These are phyloP conservation scores for Plasmodium cynomolgi DNA, from an alignment of 169 alveolate genomes.

Conservation along the genomic window DNA sequence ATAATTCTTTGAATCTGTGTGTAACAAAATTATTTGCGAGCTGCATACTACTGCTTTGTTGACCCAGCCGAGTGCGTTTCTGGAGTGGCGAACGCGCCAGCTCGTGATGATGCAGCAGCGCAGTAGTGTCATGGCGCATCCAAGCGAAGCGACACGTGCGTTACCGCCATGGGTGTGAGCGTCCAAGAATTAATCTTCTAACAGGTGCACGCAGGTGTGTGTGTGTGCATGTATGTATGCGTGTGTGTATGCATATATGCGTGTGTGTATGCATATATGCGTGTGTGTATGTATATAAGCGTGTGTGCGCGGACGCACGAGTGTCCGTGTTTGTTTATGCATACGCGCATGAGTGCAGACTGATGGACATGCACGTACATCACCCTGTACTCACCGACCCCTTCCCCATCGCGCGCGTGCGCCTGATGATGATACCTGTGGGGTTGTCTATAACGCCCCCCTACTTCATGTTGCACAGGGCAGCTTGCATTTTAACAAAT, in stretches of 20 bases:
- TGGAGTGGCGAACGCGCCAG: neutral
- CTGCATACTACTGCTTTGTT: neutral
- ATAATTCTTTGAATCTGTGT: constrained; percentile 4
- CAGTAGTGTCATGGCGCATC: neutral
- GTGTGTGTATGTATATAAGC: too few relatives aligned
- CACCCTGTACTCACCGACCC: neutral
- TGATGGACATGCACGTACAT: neutral
- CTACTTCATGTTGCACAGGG: neutral
- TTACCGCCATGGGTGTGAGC: neutral
- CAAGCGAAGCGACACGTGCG: neutral
- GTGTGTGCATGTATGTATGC: neutral
- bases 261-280: too few relatives aligned
- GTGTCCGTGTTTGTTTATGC: too few relatives aligned
- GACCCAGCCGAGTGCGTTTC: neutral
- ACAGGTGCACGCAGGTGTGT: neutral
- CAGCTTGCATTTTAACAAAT: neutral
- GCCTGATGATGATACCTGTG: constrained; percentile 24
- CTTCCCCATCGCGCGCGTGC: neutral
- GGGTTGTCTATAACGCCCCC: constrained; percentile 13
- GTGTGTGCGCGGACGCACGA: too few relatives aligned
- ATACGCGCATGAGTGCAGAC: too few relatives aligned
- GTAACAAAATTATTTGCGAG: neutral
- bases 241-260: too few relatives aligned
- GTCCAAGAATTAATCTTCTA: neutral
- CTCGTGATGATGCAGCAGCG: neutral